Percentiles rank a stretch among this genome's conserved stretches.
These are phyloP conservation scores for Bruguiera gymnorhiza DNA, from an alignment of 345 rosid genomes.

Conservation along the genomic window DNA sequence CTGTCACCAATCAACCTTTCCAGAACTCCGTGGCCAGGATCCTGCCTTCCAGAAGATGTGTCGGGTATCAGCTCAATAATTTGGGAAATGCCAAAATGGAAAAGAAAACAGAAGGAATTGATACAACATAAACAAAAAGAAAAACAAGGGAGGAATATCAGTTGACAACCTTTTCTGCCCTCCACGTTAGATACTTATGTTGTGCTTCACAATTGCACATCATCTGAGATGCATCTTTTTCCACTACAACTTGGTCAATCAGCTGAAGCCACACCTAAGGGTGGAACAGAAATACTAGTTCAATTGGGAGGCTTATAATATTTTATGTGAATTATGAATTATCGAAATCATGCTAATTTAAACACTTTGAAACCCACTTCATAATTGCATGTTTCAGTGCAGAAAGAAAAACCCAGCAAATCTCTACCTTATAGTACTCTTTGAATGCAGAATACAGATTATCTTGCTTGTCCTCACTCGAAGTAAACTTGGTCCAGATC, in stretches of 20 bases:
- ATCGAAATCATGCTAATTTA: not conserved
- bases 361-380: not conserved
- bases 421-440: conserved; percentile 61
- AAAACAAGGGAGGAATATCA: not conserved
- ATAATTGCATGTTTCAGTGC: not conserved
- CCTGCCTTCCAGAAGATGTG: conserved; percentile 36
- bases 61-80: not conserved
- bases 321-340: not conserved
- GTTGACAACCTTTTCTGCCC: conserved; percentile 58
- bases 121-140: not conserved
- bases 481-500: conserved; percentile 60
- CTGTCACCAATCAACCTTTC: conserved; percentile 56
- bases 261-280: conserved; percentile 57
- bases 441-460: conserved; percentile 52
- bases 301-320: not conserved
- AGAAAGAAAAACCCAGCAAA: not conserved
- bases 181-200: conserved; percentile 66
- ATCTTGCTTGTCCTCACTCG: conserved; percentile 41
- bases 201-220: conserved; percentile 51
- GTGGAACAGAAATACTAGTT: conserved; percentile 7
- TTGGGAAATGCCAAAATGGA: too few relatives aligned
- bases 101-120: not conserved
- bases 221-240: conserved; percentile 36
- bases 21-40: conserved; percentile 61
- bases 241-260: conserved; percentile 46